Base-by-base conservation (phyloP, 1,284 basidiomycete species). In the Hymenochaete sp. region DNA sequence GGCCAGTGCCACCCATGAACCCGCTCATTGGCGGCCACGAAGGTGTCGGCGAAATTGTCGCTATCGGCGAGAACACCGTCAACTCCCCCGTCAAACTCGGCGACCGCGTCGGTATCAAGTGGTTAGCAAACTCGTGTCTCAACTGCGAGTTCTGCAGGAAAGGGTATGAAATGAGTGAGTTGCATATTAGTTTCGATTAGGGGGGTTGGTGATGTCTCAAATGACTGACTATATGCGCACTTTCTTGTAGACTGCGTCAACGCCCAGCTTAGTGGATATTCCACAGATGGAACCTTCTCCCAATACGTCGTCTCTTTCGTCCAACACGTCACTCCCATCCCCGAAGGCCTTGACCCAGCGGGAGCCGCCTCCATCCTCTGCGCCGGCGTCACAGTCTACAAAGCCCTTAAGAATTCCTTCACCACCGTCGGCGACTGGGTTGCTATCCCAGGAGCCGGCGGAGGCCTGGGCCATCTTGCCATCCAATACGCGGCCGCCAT, bases 11-110 rank as follows among this genome's bases (percentile, higher is more conserved):
- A 8, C 62, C 72, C 26, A 68, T 66, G 33, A 58, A 77, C 26
- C 82, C 82, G 1, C 67, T 78, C 42, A 68, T 88, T 35, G 83
- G 79, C 10, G 85, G 85, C 0, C 83, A 86, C 57, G 82, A 84
- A 57, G 82, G 76, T 6, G 63, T 73, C 6, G 73, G 73, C 4
- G 55, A 63, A 29, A 66, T 88, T 37, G 79, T 87, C 5, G 82
- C 81, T 8, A 78, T 89, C 53, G 83, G 74, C 9, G 67, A 72
- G 26, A 65, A 73, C 47, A 69, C 67, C n/a, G 52, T 19, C 11
- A 24, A 32, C 42, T 44, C 40, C 7, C 57, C 64, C 7, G 67
- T 75, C 31, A 68, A 70, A 39, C 47, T 84, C 31, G 77, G 80
- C 14, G 77, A 84, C 54, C 64, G 75, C 19, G 85, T 89, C 38